Evolutionary conservation across 805 yeast species (phyloP).

Genomic region (Candida corydali): DNA sequence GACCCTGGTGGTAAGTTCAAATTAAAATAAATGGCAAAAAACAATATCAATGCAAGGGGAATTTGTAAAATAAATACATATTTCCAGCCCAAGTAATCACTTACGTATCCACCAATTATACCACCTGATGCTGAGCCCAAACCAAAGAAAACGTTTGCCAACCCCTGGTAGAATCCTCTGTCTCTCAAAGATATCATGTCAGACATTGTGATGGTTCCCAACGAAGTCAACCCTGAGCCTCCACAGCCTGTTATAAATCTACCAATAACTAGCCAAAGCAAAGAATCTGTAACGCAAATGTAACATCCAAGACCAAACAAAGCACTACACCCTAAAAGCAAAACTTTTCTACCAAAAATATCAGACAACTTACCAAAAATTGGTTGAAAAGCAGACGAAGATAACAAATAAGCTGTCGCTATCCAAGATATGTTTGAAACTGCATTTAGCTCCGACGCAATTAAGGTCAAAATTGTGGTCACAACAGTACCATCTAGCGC

Average conservation of each 20-base stretch:
- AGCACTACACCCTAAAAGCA: conserved; percentile 48
- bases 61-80: conserved; percentile 38
- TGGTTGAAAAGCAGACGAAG: conserved; percentile 73
- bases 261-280: conserved; percentile 47
- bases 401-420: conserved; percentile 64
- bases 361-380: conserved; percentile 68
- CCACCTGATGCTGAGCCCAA: conserved; percentile 55
- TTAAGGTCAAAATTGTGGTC: conserved; percentile 58
- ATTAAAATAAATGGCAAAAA: conserved; percentile 31
- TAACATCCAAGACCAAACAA: conserved; percentile 54
- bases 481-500: conserved; percentile 68
- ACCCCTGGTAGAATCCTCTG: conserved; percentile 80
- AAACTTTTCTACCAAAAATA: conserved; percentile 61
- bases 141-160: conserved; percentile 72
- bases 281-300: conserved; percentile 53
- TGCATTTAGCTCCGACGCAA: conserved; percentile 66
- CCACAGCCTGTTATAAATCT: conserved; percentile 81
- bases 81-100: conserved; percentile 53
- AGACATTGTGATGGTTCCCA: conserved; percentile 70
- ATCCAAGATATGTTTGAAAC: conserved; percentile 67
- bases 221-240: conserved; percentile 81
- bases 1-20: conserved; percentile 51
- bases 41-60: conserved; percentile 41
- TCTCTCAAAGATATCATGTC: conserved; percentile 74
- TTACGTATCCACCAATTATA: conserved; percentile 48